These are phyloP conservation scores for Farysia itapuensis DNA, from an alignment of 1,284 basidiomycete species.

Conservation along the genomic window DNA sequence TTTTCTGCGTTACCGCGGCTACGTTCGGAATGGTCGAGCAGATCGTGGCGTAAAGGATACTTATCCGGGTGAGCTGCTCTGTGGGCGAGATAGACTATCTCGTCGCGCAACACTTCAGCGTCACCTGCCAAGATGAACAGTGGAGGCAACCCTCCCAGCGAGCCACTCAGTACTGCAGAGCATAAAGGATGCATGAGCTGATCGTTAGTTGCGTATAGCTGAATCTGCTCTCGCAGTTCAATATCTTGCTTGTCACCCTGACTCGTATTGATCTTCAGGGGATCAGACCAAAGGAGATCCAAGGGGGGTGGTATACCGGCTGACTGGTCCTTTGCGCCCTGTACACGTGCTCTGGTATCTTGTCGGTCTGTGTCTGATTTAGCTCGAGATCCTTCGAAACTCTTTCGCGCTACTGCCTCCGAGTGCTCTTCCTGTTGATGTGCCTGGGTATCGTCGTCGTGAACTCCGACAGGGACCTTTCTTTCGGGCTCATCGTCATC, in stretches of 20 bases:
- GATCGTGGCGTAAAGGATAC: slow-evolving; percentile 70
- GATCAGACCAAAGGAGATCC: slow-evolving; percentile 38
- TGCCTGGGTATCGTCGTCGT: slow-evolving; percentile 3
- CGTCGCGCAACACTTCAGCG: slow-evolving; percentile 83
- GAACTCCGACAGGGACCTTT: slow-evolving; percentile 19
- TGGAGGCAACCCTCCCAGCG: slow-evolving; percentile 87
- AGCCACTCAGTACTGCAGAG: slow-evolving; percentile 72
- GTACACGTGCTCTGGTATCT: background rate
- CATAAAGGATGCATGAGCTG: slow-evolving; percentile 82
- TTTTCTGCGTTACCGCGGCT: slow-evolving; percentile 56
- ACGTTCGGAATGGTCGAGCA: slow-evolving; percentile 62
- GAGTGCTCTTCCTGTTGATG: background rate
- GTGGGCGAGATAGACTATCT: slow-evolving; percentile 82
- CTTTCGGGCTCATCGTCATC: slow-evolving; percentile 3
- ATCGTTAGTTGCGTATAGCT: slow-evolving; percentile 84
- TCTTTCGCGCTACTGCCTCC: slow-evolving; percentile 19
- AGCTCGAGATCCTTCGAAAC: background rate
- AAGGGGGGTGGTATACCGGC: slow-evolving; percentile 26
- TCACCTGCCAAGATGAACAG: slow-evolving; percentile 79
- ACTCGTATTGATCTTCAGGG: slow-evolving; percentile 24
- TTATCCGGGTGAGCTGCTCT: slow-evolving; percentile 81
- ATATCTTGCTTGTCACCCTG: slow-evolving; percentile 18
- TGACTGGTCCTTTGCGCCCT: background rate
- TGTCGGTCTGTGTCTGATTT: background rate
- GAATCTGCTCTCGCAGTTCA: slow-evolving; percentile 68